Base-by-base conservation (phyloP, 768 basidiomycete species). In the Tulasnella sp. region DNA sequence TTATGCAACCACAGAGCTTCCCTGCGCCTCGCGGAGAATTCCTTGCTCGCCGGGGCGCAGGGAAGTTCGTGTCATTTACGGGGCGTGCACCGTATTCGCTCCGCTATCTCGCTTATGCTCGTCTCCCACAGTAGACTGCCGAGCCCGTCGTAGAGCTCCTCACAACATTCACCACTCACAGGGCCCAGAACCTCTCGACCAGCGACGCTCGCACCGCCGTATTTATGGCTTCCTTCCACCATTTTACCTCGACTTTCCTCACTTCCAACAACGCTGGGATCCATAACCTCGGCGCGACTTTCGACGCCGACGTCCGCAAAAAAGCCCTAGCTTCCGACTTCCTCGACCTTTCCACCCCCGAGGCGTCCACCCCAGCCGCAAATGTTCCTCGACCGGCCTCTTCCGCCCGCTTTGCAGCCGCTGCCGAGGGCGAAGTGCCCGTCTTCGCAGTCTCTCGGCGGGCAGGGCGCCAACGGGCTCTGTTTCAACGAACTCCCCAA, bases 401-500 rank as follows among this genome's bases (percentile, higher is more conserved):
- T 68, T 90, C 93, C 36, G 91, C 92, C 14, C 89, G 96, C 31
- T 83, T 96, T 76, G 83, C 85, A 14, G 90, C 91, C 49, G 89
- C 89, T 40, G 80, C 84, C 67, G 82, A 86, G n/a, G 88, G 88
- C 67, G 87, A 90, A 64, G 91, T 89, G 73, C 92, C 88, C 68
- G 85, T 98, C 80, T 98, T 92, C 84, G 97, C 94, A 72, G 86
- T 99, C 52, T 99, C 99, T n/a, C 82, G 97, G 97, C 72, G 97
- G 97, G 17, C 97, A 99, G 84, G 97, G 97, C 76, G 94, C 92
- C 77, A 99, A 99, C 83, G 97, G 99, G 82, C 93, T 97, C 77
- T 99, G 99, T 85, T 95, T 98, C 82, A 93, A 97, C 82, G 97
- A 99, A 83, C 88, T 99, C 25, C n/a, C n/a, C 93, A 97, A 85